phyloP scores from a whole-genome alignment of 2,329 filamentous ascomycete genomes.

The Diaporthe nobilis region DNA sequence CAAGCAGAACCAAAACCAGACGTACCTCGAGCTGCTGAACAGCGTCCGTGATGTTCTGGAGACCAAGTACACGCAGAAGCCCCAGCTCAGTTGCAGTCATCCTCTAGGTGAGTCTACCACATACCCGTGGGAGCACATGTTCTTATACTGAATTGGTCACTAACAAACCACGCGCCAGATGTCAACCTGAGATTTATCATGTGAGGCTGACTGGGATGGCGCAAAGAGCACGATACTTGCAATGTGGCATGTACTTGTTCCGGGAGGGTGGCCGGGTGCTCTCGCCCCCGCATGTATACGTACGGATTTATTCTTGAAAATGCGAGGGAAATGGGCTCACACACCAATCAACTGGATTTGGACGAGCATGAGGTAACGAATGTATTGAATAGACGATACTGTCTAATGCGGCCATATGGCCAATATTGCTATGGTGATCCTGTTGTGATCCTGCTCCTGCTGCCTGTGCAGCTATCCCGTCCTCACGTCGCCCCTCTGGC shows the following conservation, averaged over 20 bases:
- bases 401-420: conserved; percentile 1
- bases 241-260: conserved; percentile 1
- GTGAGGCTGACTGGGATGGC: conserved; percentile 23
- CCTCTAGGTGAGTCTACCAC: conserved; percentile 80
- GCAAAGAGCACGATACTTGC: background rate
- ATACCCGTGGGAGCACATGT: no score
- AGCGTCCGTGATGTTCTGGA: conserved; percentile 92
- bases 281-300: conserved; percentile 8
- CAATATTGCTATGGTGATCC: background rate
- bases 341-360: background rate
- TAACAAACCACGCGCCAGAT: conserved; percentile 31
- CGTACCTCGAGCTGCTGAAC: conserved; percentile 95
- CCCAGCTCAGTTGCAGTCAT: conserved; percentile 95
- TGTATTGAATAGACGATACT: conserved; percentile 32
- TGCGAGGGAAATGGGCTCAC: background rate
- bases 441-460: background rate
- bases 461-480: background rate
- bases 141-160: background rate
- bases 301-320: background rate
- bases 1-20: conserved; percentile 94
- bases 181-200: conserved; percentile 41
- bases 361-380: conserved; percentile 31
- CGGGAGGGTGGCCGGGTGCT: background rate
- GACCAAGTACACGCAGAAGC: conserved; percentile 92
- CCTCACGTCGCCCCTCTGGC: background rate